These are phyloP conservation scores for Ziziphus jujuba DNA, from an alignment of 306 rosid genomes.

Conservation along the genomic window DNA sequence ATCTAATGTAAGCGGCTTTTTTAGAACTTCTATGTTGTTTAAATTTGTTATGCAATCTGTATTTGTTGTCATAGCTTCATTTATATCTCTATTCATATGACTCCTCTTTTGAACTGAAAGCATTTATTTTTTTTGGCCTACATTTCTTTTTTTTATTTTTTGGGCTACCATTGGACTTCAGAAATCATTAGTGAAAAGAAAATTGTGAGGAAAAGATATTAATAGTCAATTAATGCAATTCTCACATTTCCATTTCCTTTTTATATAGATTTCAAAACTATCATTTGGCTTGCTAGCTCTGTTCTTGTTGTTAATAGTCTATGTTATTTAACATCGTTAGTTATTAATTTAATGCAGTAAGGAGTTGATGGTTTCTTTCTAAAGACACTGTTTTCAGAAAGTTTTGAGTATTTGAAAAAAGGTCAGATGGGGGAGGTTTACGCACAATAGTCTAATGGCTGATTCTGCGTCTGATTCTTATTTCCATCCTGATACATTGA, in stretches of 20 bases:
- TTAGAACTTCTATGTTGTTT: neutral
- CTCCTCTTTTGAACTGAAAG: slow-evolving; percentile 1
- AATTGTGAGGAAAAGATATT: no score
- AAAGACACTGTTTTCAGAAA: slow-evolving; percentile 34
- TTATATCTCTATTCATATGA: neutral
- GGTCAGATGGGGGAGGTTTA: slow-evolving; percentile 26
- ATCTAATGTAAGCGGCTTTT: no score
- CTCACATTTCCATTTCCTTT: neutral
- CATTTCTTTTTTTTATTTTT: neutral
- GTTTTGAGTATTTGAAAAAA: slow-evolving; percentile 32
- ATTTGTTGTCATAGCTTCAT: slow-evolving; percentile 5
- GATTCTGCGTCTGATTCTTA: slow-evolving; percentile 53
- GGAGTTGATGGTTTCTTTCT: slow-evolving; percentile 22
- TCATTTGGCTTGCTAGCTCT: neutral
- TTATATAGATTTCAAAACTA: neutral
- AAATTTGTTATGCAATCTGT: neutral
- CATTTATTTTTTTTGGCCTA: neutral
- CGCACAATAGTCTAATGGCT: slow-evolving; percentile 52
- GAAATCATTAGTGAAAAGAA: no score
- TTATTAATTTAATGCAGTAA: slow-evolving; percentile 39
- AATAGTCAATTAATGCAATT: slow-evolving; percentile 6
- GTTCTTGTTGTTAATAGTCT: neutral
- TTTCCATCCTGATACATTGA: slow-evolving; percentile 41
- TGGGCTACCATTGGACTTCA: neutral
- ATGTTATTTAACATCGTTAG: slow-evolving; percentile 19